Conservation (phyloP, 2,329 filamentous ascomycete species). For the Exutisphaerella laricina region DNA sequence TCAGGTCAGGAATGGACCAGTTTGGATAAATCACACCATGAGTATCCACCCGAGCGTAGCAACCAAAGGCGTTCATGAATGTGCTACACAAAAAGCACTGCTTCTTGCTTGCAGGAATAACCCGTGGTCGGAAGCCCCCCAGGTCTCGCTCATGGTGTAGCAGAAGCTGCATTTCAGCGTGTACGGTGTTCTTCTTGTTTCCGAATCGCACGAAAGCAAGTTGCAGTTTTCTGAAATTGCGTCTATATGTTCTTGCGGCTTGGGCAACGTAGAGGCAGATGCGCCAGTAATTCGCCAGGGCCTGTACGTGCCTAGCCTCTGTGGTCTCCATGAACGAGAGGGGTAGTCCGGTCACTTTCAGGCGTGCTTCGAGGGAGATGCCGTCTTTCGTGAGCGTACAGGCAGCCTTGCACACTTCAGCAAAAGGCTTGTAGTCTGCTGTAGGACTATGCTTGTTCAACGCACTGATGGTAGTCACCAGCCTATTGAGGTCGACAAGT, state of each 20-base stretch:
- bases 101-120: conserved; percentile 1
- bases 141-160: not conserved
- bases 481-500: not conserved
- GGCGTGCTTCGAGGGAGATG: not conserved
- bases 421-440: not conserved
- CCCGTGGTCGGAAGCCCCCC: not conserved
- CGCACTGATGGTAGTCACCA: not conserved
- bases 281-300: not conserved
- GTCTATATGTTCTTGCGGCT: not conserved
- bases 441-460: not conserved
- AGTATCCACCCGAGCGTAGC: not conserved
- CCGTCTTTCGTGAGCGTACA: not conserved
- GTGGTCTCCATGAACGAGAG: not conserved
- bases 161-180: not conserved
- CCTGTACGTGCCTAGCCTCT: not conserved
- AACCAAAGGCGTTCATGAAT: not conserved
- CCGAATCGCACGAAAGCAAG: not conserved
- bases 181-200: not conserved
- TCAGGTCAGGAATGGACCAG: not conserved
- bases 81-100: conserved; percentile 2
- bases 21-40: not conserved
- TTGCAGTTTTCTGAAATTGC: not conserved
- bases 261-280: not conserved
- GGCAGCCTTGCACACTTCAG: not conserved
- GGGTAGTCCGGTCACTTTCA: not conserved